A percentile compares a stretch with the other conserved stretches of the same genome.
Evolutionary conservation across 1,139 yeast genomes (phyloP).

Genomic region (Meyerozyma athensensis): DNA sequence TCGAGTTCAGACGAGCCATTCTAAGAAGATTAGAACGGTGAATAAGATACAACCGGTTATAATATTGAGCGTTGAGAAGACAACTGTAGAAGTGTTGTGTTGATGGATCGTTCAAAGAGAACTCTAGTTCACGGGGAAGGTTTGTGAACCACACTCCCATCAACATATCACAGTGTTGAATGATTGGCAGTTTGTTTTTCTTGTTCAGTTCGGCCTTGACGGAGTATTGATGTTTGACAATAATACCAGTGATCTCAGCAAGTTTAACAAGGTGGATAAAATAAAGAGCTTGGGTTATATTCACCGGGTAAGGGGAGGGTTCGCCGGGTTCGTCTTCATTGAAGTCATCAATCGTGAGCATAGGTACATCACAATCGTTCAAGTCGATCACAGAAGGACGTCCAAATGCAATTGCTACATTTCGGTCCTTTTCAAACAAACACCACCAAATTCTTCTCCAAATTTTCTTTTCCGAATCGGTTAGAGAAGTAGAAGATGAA

Average conservation of each 20-base stretch:
- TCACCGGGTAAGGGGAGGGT: slow-evolving; percentile 41
- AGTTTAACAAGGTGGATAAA: slow-evolving; percentile 65
- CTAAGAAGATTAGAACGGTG: slow-evolving; percentile 67
- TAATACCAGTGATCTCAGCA: slow-evolving; percentile 71
- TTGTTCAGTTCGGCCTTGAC: slow-evolving; percentile 60
- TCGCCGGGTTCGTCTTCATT: slow-evolving; percentile 50
- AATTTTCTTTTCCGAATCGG: slow-evolving; percentile 44
- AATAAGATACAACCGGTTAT: slow-evolving; percentile 63
- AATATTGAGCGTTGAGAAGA: slow-evolving; percentile 65
- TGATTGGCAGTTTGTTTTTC: slow-evolving; percentile 49
- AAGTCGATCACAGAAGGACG: slow-evolving; percentile 67
- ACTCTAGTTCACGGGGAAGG: slow-evolving; percentile 61
- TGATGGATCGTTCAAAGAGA: slow-evolving; percentile 52
- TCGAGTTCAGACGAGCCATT: slow-evolving; percentile 40
- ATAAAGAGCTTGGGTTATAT: slow-evolving; percentile 47
- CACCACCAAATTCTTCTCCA: slow-evolving; percentile 83
- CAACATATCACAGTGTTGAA: slow-evolving; percentile 71
- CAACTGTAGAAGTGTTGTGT: slow-evolving; percentile 57
- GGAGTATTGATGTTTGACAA: slow-evolving; percentile 66
- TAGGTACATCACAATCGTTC: slow-evolving; percentile 75
- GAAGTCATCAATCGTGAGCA: slow-evolving; percentile 64
- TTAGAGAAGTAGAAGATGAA: slow-evolving; percentile 26
- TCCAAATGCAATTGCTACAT: slow-evolving; percentile 73
- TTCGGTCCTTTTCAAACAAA: slow-evolving; percentile 65
- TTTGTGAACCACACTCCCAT: slow-evolving; percentile 77